Evolutionary conservation across 148 eudicot species (phyloP), one percentile per base, ranked within the genome.

Genomic region (Rhododendron mucronatum): DNA sequence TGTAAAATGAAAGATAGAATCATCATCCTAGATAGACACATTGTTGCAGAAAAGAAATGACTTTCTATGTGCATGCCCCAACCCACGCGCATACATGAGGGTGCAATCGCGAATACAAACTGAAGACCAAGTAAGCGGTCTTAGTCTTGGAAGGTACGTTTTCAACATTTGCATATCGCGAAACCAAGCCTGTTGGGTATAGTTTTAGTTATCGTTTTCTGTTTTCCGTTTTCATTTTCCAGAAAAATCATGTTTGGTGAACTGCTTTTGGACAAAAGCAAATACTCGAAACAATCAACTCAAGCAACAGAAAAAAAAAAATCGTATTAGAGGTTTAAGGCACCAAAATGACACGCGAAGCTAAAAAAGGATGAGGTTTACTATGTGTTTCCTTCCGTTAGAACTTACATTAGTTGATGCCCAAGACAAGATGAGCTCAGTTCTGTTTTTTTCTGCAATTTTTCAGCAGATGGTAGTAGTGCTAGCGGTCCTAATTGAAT

Each of bases 1-100:
- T 93, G 33, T 39, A 82, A 76, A 16, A 59, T 61, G 23, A 63
- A 55, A 63, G 13, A 21, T n/a, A 4, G 65, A 65, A 63, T 67
- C n/a, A 18, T 37, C 47, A 45, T 5, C 23, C 7, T 6, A 20
- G 26, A 78, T n/a, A 78, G 45, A 78, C 33, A 51, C 75, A n/a
- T 23, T 63, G 26, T 23, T 7, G 26, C 71, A 63, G 71, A 23
- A n/a, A 23, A 21, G 30, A 9, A 7, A 6, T 63, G 26, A 21
- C 12, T 59, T 55, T 55, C 20, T 16, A 16, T 55, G 0, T 14
- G 61, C 7, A 59, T 59, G 7, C 65, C n/a, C 9, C 65, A 5
- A 63, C 28, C 71, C 26, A 63, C 71, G 1, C 2, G 0, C 12
- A 63, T 2, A 23, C 28, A 63, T 5, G 28, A 23, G 11, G 6